These are phyloP conservation scores for Bonia amplexicaulis DNA, from an alignment of 176 grass and related monocot species.

Conservation along the genomic window DNA sequence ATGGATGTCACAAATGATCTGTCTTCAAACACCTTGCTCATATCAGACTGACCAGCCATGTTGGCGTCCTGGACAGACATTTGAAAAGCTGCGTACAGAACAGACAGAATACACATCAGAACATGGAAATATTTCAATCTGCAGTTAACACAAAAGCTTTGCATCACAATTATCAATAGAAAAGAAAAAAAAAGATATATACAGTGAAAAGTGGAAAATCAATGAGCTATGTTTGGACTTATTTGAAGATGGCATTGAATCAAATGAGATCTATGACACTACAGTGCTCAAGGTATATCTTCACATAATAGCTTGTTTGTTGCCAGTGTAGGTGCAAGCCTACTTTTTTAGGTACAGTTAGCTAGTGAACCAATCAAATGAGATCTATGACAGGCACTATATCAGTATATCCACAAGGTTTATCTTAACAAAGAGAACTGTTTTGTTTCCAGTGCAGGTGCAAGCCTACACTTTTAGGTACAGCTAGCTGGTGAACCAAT, in stretches of 20 bases:
- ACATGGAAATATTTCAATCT: neutral
- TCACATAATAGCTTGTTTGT: neutral
- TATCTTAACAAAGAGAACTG: neutral
- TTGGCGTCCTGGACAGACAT: constrained; percentile 84
- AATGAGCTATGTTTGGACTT: neutral
- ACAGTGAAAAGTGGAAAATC: neutral
- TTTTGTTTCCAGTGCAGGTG: neutral
- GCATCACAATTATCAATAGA: neutral
- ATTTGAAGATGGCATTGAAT: neutral
- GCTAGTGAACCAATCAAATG: neutral
- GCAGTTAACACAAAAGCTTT: neutral
- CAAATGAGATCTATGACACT: neutral
- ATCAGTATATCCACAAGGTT: neutral
- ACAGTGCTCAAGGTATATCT: neutral
- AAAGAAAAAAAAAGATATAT: neutral
- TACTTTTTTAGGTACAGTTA: neutral
- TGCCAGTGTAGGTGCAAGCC: neutral
- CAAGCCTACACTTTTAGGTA: neutral
- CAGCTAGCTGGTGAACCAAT: neutral
- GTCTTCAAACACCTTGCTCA: constrained; percentile 91
- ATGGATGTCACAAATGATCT: constrained; percentile 96
- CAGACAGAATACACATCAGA: constrained; percentile 6
- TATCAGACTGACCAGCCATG: constrained; percentile 59
- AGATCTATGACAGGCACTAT: neutral
- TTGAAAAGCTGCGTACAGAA: constrained; percentile 67